These are phyloP conservation scores for Termitomyces sp. DNA, from an alignment of 768 basidiomycete genomes.

Conservation along the genomic window DNA sequence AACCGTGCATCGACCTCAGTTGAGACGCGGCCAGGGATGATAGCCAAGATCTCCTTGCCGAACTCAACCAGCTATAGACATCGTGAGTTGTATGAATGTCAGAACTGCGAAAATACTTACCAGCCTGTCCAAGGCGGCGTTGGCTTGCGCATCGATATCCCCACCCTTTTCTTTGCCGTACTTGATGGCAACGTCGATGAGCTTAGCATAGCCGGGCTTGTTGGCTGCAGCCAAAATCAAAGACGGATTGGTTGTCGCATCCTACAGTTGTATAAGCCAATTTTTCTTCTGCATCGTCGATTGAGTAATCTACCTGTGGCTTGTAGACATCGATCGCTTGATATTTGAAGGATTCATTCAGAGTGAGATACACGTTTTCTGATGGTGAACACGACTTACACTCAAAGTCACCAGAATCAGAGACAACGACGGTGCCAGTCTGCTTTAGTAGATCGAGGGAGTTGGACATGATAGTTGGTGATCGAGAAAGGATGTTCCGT, in stretches of 20 bases:
- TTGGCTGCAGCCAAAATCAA: slow-evolving; percentile 90
- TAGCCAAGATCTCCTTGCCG: slow-evolving; percentile 89
- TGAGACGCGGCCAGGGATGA: slow-evolving; percentile 98
- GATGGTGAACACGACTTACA: slow-evolving; percentile 36
- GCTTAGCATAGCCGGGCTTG: slow-evolving; percentile 78
- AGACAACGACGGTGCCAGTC: slow-evolving; percentile 94
- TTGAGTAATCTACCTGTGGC: slow-evolving; percentile 59
- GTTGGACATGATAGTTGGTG: slow-evolving; percentile 55
- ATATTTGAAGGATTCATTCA: slow-evolving; percentile 5
- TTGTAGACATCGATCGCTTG: slow-evolving; percentile 94
- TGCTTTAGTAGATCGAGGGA: slow-evolving; percentile 84
- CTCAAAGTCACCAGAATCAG: slow-evolving; percentile 96
- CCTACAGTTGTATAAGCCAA: slow-evolving; percentile 40
- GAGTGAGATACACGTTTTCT: slow-evolving; percentile 12
- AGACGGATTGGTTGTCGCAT: slow-evolving; percentile 98
- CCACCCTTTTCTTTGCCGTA: slow-evolving; percentile 82
- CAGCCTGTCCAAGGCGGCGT: slow-evolving; percentile 84
- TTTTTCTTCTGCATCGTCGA: background rate
- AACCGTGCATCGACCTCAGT: slow-evolving; percentile 98
- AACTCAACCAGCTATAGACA: slow-evolving; percentile 87
- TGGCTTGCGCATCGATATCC: slow-evolving; percentile 68
- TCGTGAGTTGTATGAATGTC: background rate
- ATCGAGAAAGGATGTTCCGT: slow-evolving; percentile 1
- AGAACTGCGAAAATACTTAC: slow-evolving; percentile 40
- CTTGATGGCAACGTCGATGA: slow-evolving; percentile 73